Evolutionary conservation across 73 alveolate genomes (phyloP), one percentile per base, ranked within the genome.

Genomic region (Diophrys appendiculata): DNA sequence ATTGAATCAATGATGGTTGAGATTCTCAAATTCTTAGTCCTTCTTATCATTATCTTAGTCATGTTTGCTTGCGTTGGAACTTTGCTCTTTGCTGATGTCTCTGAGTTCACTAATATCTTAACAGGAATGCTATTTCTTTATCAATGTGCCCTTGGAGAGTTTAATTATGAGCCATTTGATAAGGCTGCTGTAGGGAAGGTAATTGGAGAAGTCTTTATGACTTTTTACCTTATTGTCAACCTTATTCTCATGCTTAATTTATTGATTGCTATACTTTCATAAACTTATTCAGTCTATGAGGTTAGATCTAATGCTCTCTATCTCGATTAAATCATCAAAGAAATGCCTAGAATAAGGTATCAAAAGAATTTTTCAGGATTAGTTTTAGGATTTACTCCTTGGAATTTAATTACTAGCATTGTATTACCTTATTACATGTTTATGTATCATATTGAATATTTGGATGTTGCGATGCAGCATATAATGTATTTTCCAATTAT

Each of bases 61-160:
- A 23, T 67, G 52, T 67, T 67, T 31, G 31, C 75, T 26, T 67
- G 75, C 24, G 31, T 67, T 3, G 75, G 75, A 67, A 29, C 52
- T 5, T 31, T 67, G 25, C 54, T 67, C 18, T 67, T 67, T 31
- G 25, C 75, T 25, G 75, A 67, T 28, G 75, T 67, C 5, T n/a
- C 18, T 5, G 75, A 31, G 3, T 67, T 67, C 54, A 26, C 75
- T 67, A n/a, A 23, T 3, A 23, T 67, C 75, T 29, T 67, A n/a
- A 67, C 27, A 3, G 75, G 54, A 14, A 23, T 67, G 24, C 5
- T 67, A 3, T 67, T 23, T 31, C 54, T 67, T 1, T 67, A 23
- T 67, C 26, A 67, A 28, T 67, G 75, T 24, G 2, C 75, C 26
- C 53, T 67, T 23, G 75, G 75, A 28, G 23, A 18, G 26, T 67